Conservation (phyloP, 495 filamentous ascomycete species). For the Venustampulla echinocandica region DNA sequence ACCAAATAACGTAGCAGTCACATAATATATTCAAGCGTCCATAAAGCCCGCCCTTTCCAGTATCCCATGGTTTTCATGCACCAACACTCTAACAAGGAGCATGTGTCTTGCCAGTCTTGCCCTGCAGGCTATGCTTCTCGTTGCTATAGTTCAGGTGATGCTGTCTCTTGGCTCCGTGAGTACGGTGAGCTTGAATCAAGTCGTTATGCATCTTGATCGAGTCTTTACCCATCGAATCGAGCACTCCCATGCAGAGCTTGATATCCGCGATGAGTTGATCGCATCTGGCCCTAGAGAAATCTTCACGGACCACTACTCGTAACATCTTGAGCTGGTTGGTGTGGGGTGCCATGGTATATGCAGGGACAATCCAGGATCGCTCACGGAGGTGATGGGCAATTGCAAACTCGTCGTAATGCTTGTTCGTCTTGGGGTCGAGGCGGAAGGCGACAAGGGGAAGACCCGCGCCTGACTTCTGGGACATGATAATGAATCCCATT, state of each 20-base stretch:
- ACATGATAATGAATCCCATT: slow-evolving; percentile 79
- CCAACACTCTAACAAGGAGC: slow-evolving; percentile 70
- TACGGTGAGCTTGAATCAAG: slow-evolving; percentile 51
- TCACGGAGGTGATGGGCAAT: slow-evolving; percentile 74
- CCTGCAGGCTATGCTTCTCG: slow-evolving; percentile 79
- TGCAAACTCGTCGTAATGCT: slow-evolving; percentile 73
- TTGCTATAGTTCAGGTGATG: slow-evolving; percentile 60
- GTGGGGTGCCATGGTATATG: slow-evolving; percentile 90
- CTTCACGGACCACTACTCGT: slow-evolving; percentile 81
- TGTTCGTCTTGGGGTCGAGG: slow-evolving; percentile 41
- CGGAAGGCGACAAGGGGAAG: slow-evolving; percentile 84
- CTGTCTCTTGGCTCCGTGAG: slow-evolving; percentile 36
- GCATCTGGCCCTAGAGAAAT: slow-evolving; percentile 70
- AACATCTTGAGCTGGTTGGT: slow-evolving; percentile 72
- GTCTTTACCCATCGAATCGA: slow-evolving; percentile 65
- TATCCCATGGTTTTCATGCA: too few relatives aligned
- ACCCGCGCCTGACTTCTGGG: slow-evolving; percentile 60
- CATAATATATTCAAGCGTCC: too few relatives aligned
- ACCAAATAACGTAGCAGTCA: too few relatives aligned
- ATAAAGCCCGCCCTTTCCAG: too few relatives aligned
- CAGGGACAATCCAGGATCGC: slow-evolving; percentile 83
- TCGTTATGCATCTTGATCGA: slow-evolving; percentile 55
- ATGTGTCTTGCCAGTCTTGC: slow-evolving; percentile 82
- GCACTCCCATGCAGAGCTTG: slow-evolving; percentile 54
- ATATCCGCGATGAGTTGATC: slow-evolving; percentile 66